Base-by-base conservation (phyloP, 2,329 filamentous ascomycete species). In the Dissoconium aciculare region DNA sequence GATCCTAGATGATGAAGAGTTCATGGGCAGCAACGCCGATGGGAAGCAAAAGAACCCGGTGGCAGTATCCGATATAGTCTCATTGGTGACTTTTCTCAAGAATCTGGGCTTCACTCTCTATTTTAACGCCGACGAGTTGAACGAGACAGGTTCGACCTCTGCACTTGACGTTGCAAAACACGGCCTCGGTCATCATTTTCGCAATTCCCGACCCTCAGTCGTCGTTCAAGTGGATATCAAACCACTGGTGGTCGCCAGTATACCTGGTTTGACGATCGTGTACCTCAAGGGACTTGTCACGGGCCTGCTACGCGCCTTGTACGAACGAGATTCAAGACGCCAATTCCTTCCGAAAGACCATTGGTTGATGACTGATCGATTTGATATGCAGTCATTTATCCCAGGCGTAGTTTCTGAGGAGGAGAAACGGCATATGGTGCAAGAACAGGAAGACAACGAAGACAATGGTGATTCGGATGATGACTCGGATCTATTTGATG, bases 1-100 rank as follows among this genome's bases (percentile, higher is more conserved):
- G 44, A 72, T 95, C 17, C 92, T 87, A 52, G 89, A 98, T 44
- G 89, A 98, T 40, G 87, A 95, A 42, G 89, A 98, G 45, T 98
- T 98, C 50, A 46, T 55, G 28, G 59, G 52, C 15, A 58, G 53
- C 14, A 36, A 34, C 14, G 35, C 37, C 5, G 40, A 40, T 11
- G 41, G 39, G 11, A 43, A 60, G 46, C 60, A 62, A 32, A 66
- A 69, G 39, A 74, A 81, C 51, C 75, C 80, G 26, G 63, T 95
- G 4, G 69, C 72, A 1, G 56, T 87, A 6, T 52, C 59, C 8
- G 78, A 93, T 32, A 65, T 95, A 3, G 74, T 76, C 39, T 61
- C 69, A 3, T 65, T 98, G 42, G 80, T 82, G 0, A 62, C 72
- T 0, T 95, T 95, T 44, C 61, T 98, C 16, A 94, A 94, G 50